These are phyloP conservation scores for Phragmites australis DNA, from an alignment of 176 grass and related monocot species.

Conservation along the genomic window DNA sequence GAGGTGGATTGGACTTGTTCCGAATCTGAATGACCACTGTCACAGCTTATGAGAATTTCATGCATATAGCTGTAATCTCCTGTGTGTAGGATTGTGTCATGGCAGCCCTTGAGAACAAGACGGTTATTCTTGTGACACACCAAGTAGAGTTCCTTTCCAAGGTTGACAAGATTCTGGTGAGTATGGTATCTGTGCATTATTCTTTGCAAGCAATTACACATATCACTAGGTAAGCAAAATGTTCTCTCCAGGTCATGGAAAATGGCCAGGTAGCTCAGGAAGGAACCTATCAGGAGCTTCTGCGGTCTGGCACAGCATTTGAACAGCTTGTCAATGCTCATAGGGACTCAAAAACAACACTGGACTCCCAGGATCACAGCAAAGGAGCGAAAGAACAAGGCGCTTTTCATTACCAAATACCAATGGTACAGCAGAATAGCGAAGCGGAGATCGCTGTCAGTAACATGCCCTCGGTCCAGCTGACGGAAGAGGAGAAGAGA, in stretches of 20 bases:
- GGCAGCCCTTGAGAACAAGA: slow-evolving; percentile 62
- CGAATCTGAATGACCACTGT: not conserved
- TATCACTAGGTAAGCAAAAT: not conserved
- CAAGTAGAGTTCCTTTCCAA: slow-evolving; percentile 90
- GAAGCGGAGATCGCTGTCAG: slow-evolving; percentile 33
- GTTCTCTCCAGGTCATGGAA: slow-evolving; percentile 65
- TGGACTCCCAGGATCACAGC: slow-evolving; percentile 35
- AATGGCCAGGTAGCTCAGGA: slow-evolving; percentile 73
- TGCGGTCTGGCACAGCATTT: slow-evolving; percentile 63
- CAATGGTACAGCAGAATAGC: slow-evolving; percentile 30
- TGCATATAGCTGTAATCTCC: not conserved
- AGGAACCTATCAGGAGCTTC: slow-evolving; percentile 60
- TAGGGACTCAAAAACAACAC: slow-evolving; percentile 40
- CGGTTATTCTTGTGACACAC: slow-evolving; percentile 83
- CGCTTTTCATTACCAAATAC: slow-evolving; percentile 23
- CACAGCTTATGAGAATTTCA: not conserved
- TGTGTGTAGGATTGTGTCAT: slow-evolving; percentile 74
- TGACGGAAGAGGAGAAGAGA: slow-evolving; percentile 69
- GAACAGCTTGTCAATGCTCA: slow-evolving; percentile 72
- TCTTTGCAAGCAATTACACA: not conserved
- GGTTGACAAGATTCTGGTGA: slow-evolving; percentile 80
- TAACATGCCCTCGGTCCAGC: slow-evolving; percentile 38
- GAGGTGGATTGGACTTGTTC: no score
- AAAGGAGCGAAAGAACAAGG: not conserved
- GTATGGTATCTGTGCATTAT: slow-evolving; percentile 4